Percentiles rank a stretch among this genome's conserved stretches.
Evolutionary conservation across 1,284 basidiomycete genomes (phyloP).

Genomic region (Ganoderma multipileum): DNA sequence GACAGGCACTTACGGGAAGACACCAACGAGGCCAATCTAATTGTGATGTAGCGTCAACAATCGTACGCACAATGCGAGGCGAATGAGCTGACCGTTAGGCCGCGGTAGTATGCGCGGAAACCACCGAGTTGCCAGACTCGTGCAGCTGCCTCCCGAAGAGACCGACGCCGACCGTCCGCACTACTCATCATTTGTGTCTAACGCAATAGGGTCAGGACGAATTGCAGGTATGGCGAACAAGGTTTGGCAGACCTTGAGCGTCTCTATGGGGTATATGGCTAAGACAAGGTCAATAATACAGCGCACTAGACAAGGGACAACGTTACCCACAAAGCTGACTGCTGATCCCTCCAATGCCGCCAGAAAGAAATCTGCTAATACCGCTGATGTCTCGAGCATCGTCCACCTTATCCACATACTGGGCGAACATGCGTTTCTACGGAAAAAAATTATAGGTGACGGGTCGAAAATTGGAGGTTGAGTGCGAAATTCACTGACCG

Average conservation of each 20-base stretch:
- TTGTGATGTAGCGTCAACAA: slow-evolving; percentile 13
- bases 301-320: neutral
- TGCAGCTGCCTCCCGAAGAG: slow-evolving; percentile 64
- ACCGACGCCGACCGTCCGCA: slow-evolving; percentile 65
- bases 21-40: slow-evolving; percentile 88
- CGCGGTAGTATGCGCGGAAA: slow-evolving; percentile 88
- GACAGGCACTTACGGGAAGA: slow-evolving; percentile 76
- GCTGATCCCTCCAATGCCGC: slow-evolving; percentile 93
- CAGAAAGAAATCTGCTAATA: slow-evolving; percentile 91
- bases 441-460: slow-evolving; percentile 12
- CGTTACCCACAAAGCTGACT: slow-evolving; percentile 85
- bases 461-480: no score
- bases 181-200: slow-evolving; percentile 96
- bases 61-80: neutral
- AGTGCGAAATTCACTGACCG: slow-evolving; percentile 64
- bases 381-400: slow-evolving; percentile 93
- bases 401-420: slow-evolving; percentile 90
- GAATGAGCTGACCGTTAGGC: slow-evolving; percentile 74
- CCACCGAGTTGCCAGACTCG: slow-evolving; percentile 86
- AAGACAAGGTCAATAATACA: slow-evolving; percentile 26
- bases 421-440: slow-evolving; percentile 93
- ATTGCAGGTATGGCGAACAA: slow-evolving; percentile 3
- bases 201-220: slow-evolving; percentile 19
- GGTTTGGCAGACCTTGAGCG: slow-evolving; percentile 69
- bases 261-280: slow-evolving; percentile 93